Evolutionary conservation across 2,329 filamentous ascomycete genomes (phyloP), one percentile per base, ranked within the genome.

Genomic region (Rutstroemia sp.): DNA sequence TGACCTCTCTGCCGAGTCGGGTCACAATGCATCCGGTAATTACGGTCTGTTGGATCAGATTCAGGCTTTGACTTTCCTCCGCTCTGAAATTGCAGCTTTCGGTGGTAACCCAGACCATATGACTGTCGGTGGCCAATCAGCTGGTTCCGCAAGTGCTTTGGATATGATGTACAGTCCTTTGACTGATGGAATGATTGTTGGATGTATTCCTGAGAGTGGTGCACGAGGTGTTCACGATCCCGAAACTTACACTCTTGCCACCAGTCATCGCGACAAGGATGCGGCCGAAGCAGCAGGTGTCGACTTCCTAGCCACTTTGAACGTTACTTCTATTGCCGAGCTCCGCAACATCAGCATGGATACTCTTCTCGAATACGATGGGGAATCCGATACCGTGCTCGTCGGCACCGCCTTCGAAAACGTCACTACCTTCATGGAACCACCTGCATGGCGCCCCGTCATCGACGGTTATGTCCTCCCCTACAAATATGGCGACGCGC

Each of bases 1-100:
- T n/a, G 63, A 65, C 8, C 54, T 68, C 2, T 55, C 44, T 39
- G 46, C 37, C 2, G 56, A 60, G 44, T 58, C 57, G 6, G 49
- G 37, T 2, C 52, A 52, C 34, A 50, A 51, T 10, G 48, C 52
- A n/a, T 79, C 75, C 51, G 68, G 83, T 37, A 90, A 90, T 67
- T 85, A 85, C 63, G 87, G 87, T 1, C 73, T 90, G 2, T 79
- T 79, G 25, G 87, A 90, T 66, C 85, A 88, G 67, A 68, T 79
- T 10, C 66, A 76, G 49, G 57, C 56, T 12, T 25, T 90, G 1
- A 77, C 86, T 59, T 73, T 78, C 38, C 53, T 52, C 2, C 47
- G 49, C 14, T 52, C 51, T 4, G 73, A 88, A 67, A 85, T 88
- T 49, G 62, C 63, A 55, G 69, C 72, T 57, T 90, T 90, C 61